Percentiles rank a stretch among this genome's conserved stretches.
phyloP scores from a whole-genome alignment of 257 asterid genomes.

The Eucommia ulmoides region DNA sequence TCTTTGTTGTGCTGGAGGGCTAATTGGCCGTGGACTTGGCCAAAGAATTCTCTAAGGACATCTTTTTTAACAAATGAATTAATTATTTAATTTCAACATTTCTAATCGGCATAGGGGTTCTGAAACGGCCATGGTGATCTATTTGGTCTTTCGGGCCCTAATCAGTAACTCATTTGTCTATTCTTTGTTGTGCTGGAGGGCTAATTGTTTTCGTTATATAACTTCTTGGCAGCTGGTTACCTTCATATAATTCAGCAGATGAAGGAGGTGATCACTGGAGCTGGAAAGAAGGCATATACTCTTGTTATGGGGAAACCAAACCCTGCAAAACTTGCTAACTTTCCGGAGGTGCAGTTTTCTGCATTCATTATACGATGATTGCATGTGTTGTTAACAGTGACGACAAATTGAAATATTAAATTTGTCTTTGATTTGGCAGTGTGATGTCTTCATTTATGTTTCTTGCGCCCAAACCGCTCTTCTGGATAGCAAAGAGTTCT shows the following conservation, averaged over 20 bases:
- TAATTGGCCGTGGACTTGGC: too few species aligned
- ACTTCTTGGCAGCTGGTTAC: constrained; percentile 75
- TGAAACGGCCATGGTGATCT: too few species aligned
- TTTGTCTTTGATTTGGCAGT: constrained; percentile 33
- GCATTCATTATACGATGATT: constrained; percentile 1
- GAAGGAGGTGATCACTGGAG: constrained; percentile 60
- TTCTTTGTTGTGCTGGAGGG: too few species aligned
- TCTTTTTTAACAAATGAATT: too few species aligned
- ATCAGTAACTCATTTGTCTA: too few species aligned
- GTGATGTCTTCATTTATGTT: constrained; percentile 71
- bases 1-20: too few species aligned
- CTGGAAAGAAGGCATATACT: constrained; percentile 87
- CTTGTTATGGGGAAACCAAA: constrained; percentile 96
- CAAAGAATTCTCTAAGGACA: too few species aligned
- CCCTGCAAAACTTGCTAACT: constrained; percentile 93
- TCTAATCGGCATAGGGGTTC: too few species aligned
- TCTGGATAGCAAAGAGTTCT: constrained; percentile 89
- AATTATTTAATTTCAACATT: too few species aligned
- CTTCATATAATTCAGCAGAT: constrained; percentile 80
- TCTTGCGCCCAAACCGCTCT: constrained; percentile 94
- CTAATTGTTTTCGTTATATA: too few species aligned
- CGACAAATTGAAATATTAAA: constrained; percentile 6
- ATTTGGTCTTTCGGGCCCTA: too few species aligned
- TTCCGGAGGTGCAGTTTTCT: constrained; percentile 64
- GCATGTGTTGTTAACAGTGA: constrained; percentile 2